Base-by-base conservation (phyloP, 345 rosid genomes). In the Euphorbia tirucalli region DNA sequence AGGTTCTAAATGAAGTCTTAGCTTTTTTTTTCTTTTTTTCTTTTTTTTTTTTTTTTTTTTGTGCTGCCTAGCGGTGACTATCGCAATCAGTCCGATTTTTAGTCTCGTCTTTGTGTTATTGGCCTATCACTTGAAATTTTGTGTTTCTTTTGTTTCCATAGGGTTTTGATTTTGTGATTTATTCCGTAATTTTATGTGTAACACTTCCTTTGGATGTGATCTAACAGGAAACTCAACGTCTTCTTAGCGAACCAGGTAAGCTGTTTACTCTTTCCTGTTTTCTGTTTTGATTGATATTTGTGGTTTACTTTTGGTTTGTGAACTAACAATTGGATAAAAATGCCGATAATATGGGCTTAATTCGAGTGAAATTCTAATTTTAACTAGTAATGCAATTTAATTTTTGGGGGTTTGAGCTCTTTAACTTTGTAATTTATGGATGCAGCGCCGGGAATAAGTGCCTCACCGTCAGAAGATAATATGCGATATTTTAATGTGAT, bases 401-500 rank as follows among this genome's bases (percentile, higher is more conserved):
- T 18, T 1, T 14, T 50, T 32, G 3, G 3, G 58, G 63, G 25
- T 37, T 56, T 64, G 32, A 2, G 48, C 44, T 14, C 41, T 37
- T 67, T 74, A 66, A 5, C 69, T 66, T 57, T n/a, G 80, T 73
- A 43, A 44, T 63, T 66, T 68, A 63, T 72, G 59, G 68, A 18
- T 85, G 58, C 86, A 93, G 98, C 98, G 10, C 98, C 98, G 0
- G 98, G 98, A 69, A 93, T 93, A 30, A 93, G 98, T 79, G 98
- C 98, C 27, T 93, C 98, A 3, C 98, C 98, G 7, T 91, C 97
- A 0, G 98, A 93, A 79, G 98, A 93, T 56, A 91, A 93, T 66
- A 93, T 93, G 98, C 84, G 98, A 0, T 91, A 93, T 74, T 93
- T 93, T 71, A 93, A 91, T 72, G 98, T 93, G 65, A 93, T 93